A percentile compares a stretch with the other conserved stretches of the same genome.
These are phyloP conservation scores for Russula sp. DNA, from an alignment of 768 basidiomycete genomes.

Conservation along the genomic window DNA sequence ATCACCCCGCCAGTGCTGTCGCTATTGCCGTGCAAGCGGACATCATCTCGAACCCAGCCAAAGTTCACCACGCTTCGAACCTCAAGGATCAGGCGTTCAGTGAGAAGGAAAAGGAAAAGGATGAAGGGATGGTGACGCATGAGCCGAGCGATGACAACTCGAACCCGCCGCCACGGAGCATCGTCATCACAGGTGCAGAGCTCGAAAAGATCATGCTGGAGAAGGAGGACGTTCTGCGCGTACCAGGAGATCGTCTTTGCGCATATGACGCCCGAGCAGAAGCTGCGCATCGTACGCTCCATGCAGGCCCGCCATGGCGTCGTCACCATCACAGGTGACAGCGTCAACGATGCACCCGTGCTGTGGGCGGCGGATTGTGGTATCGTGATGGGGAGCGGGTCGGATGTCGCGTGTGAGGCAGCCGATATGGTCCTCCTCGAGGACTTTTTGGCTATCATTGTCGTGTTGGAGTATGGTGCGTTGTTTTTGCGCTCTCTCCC, in stretches of 20 bases:
- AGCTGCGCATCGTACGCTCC: conserved; percentile 54
- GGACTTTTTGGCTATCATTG: conserved; percentile 57
- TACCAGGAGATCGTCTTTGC: conserved; percentile 53
- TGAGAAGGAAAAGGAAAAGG: conserved; percentile 29
- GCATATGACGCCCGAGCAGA: conserved; percentile 56
- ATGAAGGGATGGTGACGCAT: conserved; percentile 5
- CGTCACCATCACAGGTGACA: conserved; percentile 62
- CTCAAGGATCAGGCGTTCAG: conserved; percentile 28
- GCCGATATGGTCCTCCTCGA: conserved; percentile 58
- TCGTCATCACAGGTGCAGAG: conserved; percentile 40
- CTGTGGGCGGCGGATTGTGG: conserved; percentile 56
- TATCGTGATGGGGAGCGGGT: conserved; percentile 50
- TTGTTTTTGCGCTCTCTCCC: background rate
- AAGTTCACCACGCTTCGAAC: conserved; percentile 34
- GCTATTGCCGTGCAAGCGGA: conserved; percentile 58
- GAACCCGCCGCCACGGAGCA: conserved; percentile 27
- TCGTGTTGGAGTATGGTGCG: conserved; percentile 53
- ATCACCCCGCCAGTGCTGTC: conserved; percentile 52
- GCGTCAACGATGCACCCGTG: conserved; percentile 53
- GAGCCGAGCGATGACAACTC: background rate
- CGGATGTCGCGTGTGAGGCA: conserved; percentile 48
- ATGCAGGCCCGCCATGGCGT: conserved; percentile 45
- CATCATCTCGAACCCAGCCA: conserved; percentile 37
- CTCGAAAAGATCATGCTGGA: too few relatives aligned
- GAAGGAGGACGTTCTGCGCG: conserved; percentile 25